Conservation (phyloP, 2,329 filamentous ascomycete genomes). For the Pseudogymnoascus sp. region DNA sequence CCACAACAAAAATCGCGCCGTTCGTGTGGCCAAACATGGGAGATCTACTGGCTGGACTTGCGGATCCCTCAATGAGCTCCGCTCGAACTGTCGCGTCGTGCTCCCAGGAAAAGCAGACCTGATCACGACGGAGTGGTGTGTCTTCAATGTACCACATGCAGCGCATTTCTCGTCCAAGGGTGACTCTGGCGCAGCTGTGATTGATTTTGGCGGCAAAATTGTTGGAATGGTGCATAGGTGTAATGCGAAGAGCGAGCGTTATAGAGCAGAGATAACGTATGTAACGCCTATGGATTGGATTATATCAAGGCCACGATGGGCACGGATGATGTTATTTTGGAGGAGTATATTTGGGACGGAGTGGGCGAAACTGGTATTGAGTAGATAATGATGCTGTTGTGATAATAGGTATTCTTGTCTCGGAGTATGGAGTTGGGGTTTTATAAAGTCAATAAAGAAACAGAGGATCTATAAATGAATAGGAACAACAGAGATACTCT, state of each 20-base stretch:
- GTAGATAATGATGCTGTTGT: neutral
- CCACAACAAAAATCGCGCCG: neutral
- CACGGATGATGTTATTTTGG: neutral
- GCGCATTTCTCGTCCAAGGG: neutral
- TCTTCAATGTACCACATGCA: neutral
- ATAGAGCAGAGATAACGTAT: neutral
- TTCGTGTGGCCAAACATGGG: neutral
- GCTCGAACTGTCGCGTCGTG: slow-evolving; percentile 4
- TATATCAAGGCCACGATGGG: neutral
- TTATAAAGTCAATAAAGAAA: too few species aligned
- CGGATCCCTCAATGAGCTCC: neutral
- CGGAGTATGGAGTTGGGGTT: neutral
- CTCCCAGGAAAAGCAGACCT: neutral
- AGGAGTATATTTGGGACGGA: neutral
- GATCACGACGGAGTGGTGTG: slow-evolving; percentile 1
- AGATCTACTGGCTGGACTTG: neutral
- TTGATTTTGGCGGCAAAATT: neutral
- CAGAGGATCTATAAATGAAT: neutral
- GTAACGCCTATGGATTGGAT: slow-evolving; percentile 7
- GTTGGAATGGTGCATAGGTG: slow-evolving; percentile 4
- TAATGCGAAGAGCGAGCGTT: neutral
- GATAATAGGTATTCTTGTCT: neutral
- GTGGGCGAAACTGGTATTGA: neutral
- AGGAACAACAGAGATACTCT: neutral
- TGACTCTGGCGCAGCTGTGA: neutral